These are phyloP conservation scores for Raphanus sativus DNA, from an alignment of 345 rosid genomes.

Conservation along the genomic window DNA sequence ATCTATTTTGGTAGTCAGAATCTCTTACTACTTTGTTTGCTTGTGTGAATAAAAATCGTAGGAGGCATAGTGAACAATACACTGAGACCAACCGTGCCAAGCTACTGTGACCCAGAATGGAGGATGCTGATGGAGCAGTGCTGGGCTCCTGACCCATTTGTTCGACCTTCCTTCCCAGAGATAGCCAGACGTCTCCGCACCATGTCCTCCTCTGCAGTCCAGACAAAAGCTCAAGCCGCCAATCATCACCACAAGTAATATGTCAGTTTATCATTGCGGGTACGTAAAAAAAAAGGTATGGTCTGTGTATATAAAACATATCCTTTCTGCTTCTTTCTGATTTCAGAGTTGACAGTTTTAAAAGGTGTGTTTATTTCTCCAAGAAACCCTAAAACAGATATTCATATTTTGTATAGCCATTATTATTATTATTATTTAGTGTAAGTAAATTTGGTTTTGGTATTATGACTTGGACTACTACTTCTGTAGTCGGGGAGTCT, in stretches of 20 bases:
- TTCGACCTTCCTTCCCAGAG: slow-evolving; percentile 79
- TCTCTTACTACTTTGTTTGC: slow-evolving; percentile 43
- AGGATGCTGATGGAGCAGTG: slow-evolving; percentile 81
- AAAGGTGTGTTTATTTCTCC: background rate
- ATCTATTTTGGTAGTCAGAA: slow-evolving; percentile 26
- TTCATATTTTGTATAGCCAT: slow-evolving; percentile 36
- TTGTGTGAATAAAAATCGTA: slow-evolving; percentile 27
- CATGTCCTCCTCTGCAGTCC: slow-evolving; percentile 56
- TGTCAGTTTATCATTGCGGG: background rate
- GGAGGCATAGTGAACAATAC: slow-evolving; percentile 87
- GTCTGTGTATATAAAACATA: slow-evolving; percentile 32
- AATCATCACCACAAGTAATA: slow-evolving; percentile 40
- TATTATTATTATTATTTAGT: slow-evolving; percentile 26
- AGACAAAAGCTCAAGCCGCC: slow-evolving; percentile 45
- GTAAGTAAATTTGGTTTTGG: slow-evolving; percentile 38
- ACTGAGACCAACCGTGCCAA: slow-evolving; percentile 72
- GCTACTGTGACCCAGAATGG: slow-evolving; percentile 73
- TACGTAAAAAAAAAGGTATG: background rate
- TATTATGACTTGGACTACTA: background rate
- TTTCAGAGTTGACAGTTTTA: slow-evolving; percentile 25
- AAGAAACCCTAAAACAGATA: slow-evolving; percentile 29
- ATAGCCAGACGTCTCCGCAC: slow-evolving; percentile 63
- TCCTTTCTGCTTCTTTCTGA: slow-evolving; percentile 14
- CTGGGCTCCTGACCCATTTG: slow-evolving; percentile 84
- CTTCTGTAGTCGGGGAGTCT: background rate